These are phyloP conservation scores for Lepidium africanum DNA, from an alignment of 345 rosid species.

Conservation along the genomic window DNA sequence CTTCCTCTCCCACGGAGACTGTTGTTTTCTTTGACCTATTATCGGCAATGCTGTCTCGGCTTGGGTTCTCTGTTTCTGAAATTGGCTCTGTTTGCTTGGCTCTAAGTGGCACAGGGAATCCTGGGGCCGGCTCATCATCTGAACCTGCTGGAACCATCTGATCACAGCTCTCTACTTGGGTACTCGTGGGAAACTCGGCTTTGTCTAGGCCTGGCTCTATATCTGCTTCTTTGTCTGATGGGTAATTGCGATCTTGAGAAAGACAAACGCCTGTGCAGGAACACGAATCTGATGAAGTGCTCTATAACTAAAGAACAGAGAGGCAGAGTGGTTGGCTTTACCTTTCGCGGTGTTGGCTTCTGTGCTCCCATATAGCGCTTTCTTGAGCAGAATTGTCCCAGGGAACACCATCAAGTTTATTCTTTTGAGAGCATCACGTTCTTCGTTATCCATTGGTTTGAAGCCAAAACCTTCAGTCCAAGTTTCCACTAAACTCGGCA, in stretches of 20 bases:
- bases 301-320: neutral
- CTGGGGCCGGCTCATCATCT: slow-evolving; percentile 2
- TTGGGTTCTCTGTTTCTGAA: slow-evolving; percentile 7
- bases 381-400: slow-evolving; percentile 62
- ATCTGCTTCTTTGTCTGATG: slow-evolving; percentile 17
- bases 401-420: slow-evolving; percentile 88
- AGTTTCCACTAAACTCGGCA: slow-evolving; percentile 73
- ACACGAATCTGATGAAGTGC: neutral
- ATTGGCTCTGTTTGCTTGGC: slow-evolving; percentile 1
- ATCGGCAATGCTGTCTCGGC: neutral
- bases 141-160: slow-evolving; percentile 25
- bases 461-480: slow-evolving; percentile 91
- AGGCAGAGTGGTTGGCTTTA: neutral
- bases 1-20: neutral
- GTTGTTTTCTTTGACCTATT: neutral
- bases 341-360: slow-evolving; percentile 33
- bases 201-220: neutral
- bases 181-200: neutral
- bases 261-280: slow-evolving; percentile 9
- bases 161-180: slow-evolving; percentile 5
- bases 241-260: neutral
- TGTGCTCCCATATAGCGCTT: slow-evolving; percentile 33
- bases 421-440: slow-evolving; percentile 47
- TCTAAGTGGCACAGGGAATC: slow-evolving; percentile 15
- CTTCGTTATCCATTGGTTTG: slow-evolving; percentile 42